Evolutionary conservation across 2,329 filamentous ascomycete genomes (phyloP).

Genomic region (Pseudophaeomoniella oleicola): DNA sequence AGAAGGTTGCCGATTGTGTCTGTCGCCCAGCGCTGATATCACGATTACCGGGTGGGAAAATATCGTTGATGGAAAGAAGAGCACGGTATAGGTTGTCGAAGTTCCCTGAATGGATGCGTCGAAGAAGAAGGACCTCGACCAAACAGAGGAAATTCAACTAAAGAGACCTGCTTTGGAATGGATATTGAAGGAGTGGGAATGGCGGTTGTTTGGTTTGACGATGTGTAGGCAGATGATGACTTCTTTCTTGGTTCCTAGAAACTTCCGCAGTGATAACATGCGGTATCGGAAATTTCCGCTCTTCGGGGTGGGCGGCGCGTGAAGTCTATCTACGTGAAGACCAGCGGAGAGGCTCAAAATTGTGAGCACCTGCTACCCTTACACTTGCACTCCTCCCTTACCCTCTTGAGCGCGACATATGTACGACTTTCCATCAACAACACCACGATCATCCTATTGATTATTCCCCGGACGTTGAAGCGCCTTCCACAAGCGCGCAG

Average conservation of each 20-base stretch:
- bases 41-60: too few relatives aligned
- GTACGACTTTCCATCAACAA: slow-evolving; percentile 3
- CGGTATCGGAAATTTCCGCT: neutral
- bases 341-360: neutral
- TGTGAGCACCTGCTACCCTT: neutral
- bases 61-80: too few relatives aligned
- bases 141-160: too few relatives aligned
- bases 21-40: too few relatives aligned
- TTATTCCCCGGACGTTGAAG: neutral
- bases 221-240: too few relatives aligned
- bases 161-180: too few relatives aligned
- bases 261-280: slow-evolving; percentile 1
- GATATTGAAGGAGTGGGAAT: too few relatives aligned
- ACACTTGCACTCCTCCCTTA: slow-evolving; percentile 1
- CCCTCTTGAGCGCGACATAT: neutral
- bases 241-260: neutral
- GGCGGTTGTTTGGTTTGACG: too few relatives aligned
- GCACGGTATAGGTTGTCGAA: too few relatives aligned
- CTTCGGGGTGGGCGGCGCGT: neutral
- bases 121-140: too few relatives aligned
- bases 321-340: neutral
- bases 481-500: neutral
- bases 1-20: too few relatives aligned
- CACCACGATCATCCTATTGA: slow-evolving; percentile 2
- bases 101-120: too few relatives aligned